phyloP scores from a whole-genome alignment of 176 grass and related monocot genomes.

The Bothriochloa decipiens region DNA sequence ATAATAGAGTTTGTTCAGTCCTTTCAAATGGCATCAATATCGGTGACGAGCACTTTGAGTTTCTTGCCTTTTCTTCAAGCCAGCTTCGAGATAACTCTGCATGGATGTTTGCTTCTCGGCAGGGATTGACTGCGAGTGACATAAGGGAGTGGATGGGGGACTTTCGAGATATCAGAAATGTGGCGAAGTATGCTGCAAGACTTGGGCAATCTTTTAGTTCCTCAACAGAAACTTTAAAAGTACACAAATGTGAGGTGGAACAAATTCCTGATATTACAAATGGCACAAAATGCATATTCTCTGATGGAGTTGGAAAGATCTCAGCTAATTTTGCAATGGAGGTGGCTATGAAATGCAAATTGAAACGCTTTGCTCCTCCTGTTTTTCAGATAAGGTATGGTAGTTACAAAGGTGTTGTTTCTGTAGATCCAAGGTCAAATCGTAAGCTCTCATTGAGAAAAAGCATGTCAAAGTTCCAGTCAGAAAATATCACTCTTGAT shows the following conservation, averaged over 20 bases:
- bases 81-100: conserved; percentile 92
- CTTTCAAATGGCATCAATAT: too few species aligned
- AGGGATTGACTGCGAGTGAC: conserved; percentile 52
- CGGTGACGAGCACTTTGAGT: conserved; percentile 32
- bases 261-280: conserved; percentile 72
- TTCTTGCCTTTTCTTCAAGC: conserved; percentile 97
- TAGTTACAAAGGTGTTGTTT: too few species aligned
- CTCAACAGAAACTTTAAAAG: conserved; percentile 78
- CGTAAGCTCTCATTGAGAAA: too few species aligned
- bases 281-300: conserved; percentile 64
- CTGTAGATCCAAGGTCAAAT: too few species aligned
- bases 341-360: too few species aligned
- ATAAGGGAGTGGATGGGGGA: conserved; percentile 91
- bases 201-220: conserved; percentile 92
- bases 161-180: conserved; percentile 77
- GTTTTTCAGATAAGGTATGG: not conserved
- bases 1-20: too few species aligned
- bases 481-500: conserved; percentile 76
- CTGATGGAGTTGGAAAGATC: conserved; percentile 94
- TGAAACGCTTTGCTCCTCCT: not conserved
- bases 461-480: conserved; percentile 89
- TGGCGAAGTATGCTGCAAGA: conserved; percentile 93
- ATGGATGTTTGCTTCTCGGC: conserved; percentile 89
- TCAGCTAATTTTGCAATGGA: conserved; percentile 54
- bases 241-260: conserved; percentile 54